Conservation (phyloP, 805 yeast genomes). For the Metschnikowia anglica region DNA sequence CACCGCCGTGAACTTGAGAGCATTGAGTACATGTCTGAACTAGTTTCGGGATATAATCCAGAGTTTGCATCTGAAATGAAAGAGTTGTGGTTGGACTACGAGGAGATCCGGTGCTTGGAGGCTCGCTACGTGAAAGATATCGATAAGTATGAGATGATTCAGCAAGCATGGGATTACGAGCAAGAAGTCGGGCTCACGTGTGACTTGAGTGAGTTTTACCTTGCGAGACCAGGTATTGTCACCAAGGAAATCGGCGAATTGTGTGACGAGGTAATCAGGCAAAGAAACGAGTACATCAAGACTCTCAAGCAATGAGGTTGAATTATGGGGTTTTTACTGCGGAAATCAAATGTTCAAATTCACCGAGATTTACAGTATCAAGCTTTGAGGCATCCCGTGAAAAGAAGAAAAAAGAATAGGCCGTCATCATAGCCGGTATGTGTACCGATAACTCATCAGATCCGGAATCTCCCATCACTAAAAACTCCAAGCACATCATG, state of each 20-base stretch:
- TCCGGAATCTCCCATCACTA: too few relatives aligned
- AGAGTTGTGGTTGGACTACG: slow-evolving; percentile 86
- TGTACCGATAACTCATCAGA: too few relatives aligned
- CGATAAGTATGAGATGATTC: slow-evolving; percentile 84
- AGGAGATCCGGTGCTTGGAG: slow-evolving; percentile 74
- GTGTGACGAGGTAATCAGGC: slow-evolving; percentile 48
- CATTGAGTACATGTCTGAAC: slow-evolving; percentile 59
- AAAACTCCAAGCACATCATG: too few relatives aligned
- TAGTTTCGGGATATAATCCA: slow-evolving; percentile 65
- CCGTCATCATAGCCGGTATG: too few relatives aligned
- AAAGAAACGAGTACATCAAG: slow-evolving; percentile 19
- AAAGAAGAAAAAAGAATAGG: too few relatives aligned
- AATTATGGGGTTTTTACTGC: not conserved
- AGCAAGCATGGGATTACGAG: slow-evolving; percentile 84
- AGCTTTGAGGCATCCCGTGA: too few relatives aligned
- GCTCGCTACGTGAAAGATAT: slow-evolving; percentile 91
- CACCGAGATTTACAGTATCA: too few relatives aligned
- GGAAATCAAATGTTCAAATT: too few relatives aligned
- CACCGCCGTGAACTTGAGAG: slow-evolving; percentile 77
- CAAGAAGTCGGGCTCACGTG: slow-evolving; percentile 54
- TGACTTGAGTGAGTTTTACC: slow-evolving; percentile 68
- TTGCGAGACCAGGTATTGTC: slow-evolving; percentile 60
- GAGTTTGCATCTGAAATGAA: slow-evolving; percentile 61
- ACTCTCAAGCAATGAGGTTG: slow-evolving; percentile 5
- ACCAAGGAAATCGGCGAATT: slow-evolving; percentile 68